A percentile compares a stretch with the other conserved stretches of the same genome.
phyloP scores from a whole-genome alignment of 148 eudicot genomes.

The Rheum nobile region DNA sequence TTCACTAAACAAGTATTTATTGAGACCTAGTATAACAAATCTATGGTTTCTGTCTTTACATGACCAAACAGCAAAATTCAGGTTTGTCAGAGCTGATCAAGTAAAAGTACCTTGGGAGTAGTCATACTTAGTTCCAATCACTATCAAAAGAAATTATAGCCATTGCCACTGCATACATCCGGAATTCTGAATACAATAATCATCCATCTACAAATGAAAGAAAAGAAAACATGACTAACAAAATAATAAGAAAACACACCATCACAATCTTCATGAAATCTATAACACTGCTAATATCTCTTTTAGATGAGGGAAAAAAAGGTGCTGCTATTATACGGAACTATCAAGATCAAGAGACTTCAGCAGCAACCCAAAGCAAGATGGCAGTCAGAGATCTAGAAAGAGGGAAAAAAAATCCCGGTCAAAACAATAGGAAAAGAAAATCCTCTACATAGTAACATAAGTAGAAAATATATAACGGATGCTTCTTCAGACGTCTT shows the following conservation, averaged over 20 bases:
- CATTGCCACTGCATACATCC: background rate
- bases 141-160: background rate
- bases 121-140: background rate
- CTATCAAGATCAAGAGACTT: background rate
- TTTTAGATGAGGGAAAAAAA: background rate
- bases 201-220: constrained; percentile 1
- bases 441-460: background rate
- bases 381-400: constrained; percentile 1
- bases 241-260: background rate
- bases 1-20: background rate
- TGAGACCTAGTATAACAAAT: background rate
- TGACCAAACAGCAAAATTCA: background rate
- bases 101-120: constrained; percentile 2
- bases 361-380: background rate
- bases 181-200: constrained; percentile 3
- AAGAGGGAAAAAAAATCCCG: background rate
- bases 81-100: background rate
- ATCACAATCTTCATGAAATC: background rate
- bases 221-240: background rate
- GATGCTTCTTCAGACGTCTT: background rate
- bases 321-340: background rate
- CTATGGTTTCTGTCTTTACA: background rate
- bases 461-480: background rate
- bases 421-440: background rate
- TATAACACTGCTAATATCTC: background rate